Conservation (phyloP, 2,329 filamentous ascomycete species). For the Myriangium duriaei region DNA sequence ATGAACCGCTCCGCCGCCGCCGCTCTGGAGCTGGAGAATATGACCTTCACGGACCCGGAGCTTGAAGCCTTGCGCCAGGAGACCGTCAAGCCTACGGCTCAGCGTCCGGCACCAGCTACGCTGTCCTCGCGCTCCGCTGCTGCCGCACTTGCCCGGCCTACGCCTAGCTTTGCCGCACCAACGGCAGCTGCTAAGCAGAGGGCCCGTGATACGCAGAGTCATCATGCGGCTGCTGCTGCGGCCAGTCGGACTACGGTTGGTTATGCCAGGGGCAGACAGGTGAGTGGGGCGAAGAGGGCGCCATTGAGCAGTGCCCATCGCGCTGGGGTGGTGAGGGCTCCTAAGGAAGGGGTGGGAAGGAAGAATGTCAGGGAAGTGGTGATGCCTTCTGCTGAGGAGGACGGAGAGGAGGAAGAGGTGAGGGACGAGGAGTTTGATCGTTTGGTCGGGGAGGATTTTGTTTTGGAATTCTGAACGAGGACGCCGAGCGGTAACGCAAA, state of each 20-base stretch:
- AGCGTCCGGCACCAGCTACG: conserved; percentile 34
- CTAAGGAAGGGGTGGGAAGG: conserved; percentile 8
- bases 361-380: conserved; percentile 4
- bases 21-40: conserved; percentile 10
- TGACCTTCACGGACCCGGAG: neutral
- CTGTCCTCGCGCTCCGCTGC: conserved; percentile 40
- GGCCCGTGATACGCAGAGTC: conserved; percentile 27
- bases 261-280: conserved; percentile 62
- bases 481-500: no score
- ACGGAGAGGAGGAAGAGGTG: conserved; percentile 1
- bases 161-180: conserved; percentile 26
- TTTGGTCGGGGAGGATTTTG: conserved; percentile 6
- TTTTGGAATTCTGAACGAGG: conserved; percentile 4
- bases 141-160: conserved; percentile 28
- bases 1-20: conserved; percentile 22
- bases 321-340: conserved; percentile 4
- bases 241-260: conserved; percentile 73
- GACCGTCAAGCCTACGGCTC: conserved; percentile 12
- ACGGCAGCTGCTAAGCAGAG: conserved; percentile 19
- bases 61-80: conserved; percentile 2
- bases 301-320: conserved; percentile 14
- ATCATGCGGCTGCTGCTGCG: conserved; percentile 49
- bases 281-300: conserved; percentile 28
- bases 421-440: conserved; percentile 4
- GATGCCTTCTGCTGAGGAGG: neutral